A percentile compares a stretch with the other conserved stretches of the same genome.
These are phyloP conservation scores for Peronosclerospora sorghi DNA, from an alignment of 352 stramenopile species.

Conservation along the genomic window DNA sequence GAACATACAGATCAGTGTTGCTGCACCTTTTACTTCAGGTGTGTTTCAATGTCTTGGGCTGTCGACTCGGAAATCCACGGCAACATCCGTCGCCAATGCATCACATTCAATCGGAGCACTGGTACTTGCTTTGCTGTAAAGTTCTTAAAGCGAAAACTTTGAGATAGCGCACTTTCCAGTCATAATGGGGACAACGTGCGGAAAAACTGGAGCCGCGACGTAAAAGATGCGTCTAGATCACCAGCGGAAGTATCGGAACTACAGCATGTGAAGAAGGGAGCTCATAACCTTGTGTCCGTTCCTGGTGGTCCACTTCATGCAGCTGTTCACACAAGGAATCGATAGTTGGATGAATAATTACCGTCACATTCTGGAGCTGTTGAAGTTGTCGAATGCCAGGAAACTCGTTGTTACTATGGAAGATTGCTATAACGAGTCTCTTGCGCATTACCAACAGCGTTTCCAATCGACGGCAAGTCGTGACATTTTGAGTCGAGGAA, in stretches of 20 bases:
- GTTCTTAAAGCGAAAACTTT: conserved; percentile 71
- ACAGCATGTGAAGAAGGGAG: conserved; percentile 16
- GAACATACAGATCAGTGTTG: not conserved
- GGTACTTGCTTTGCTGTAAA: conserved; percentile 47
- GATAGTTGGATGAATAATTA: conserved; percentile 11
- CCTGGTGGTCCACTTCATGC: conserved; percentile 19
- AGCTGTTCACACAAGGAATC: conserved; percentile 16
- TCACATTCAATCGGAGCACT: conserved; percentile 72
- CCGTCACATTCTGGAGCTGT: conserved; percentile 17
- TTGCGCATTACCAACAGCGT: conserved; percentile 37
- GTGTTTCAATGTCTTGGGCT: conserved; percentile 37
- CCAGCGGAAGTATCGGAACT: conserved; percentile 2
- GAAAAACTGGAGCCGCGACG: conserved; percentile 51
- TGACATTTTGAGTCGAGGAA: conserved; percentile 16
- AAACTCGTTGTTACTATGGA: conserved; percentile 7
- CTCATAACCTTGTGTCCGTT: conserved; percentile 28
- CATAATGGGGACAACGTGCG: conserved; percentile 32
- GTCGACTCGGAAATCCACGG: conserved; percentile 56
- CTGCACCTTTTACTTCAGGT: conserved; percentile 25
- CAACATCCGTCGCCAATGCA: conserved; percentile 81
- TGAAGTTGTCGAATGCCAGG: conserved; percentile 14
- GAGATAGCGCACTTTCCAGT: conserved; percentile 46
- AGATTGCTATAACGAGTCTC: conserved; percentile 33
- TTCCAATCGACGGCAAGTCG: conserved; percentile 19
- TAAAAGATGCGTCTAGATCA: conserved; percentile 32